Evolutionary conservation across 495 filamentous ascomycete species (phyloP).

Genomic region (Annulohypoxylon maeteangense): DNA sequence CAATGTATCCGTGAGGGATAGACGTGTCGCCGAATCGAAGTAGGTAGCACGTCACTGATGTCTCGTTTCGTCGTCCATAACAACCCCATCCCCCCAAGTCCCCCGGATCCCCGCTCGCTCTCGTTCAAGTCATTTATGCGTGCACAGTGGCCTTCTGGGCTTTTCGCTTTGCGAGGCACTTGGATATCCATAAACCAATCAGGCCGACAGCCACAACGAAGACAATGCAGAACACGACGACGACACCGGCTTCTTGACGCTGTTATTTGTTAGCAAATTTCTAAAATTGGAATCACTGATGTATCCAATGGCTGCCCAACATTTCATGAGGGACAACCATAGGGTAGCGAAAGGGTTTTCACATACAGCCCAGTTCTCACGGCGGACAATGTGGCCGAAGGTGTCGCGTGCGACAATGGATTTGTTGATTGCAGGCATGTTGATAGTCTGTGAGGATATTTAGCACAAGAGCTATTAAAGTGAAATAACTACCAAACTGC

Average conservation of each 20-base stretch:
- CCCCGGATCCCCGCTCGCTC: slow-evolving; percentile 13
- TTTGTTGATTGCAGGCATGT: slow-evolving; percentile 61
- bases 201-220: slow-evolving; percentile 63
- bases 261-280: slow-evolving; percentile 28
- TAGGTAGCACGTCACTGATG: slow-evolving; percentile 29
- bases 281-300: background rate
- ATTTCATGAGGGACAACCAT: background rate
- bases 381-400: slow-evolving; percentile 58
- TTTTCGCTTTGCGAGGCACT: slow-evolving; percentile 52
- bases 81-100: slow-evolving; percentile 18
- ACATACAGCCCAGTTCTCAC: slow-evolving; percentile 57
- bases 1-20: slow-evolving; percentile 17
- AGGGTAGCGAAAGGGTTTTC: background rate
- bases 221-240: slow-evolving; percentile 69
- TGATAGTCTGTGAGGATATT: slow-evolving; percentile 30
- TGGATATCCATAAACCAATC: slow-evolving; percentile 57
- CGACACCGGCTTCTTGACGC: slow-evolving; percentile 62
- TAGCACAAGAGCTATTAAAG: slow-evolving; percentile 22
- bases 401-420: slow-evolving; percentile 60
- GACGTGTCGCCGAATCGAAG: slow-evolving; percentile 33
- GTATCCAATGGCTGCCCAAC: background rate
- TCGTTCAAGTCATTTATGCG: slow-evolving; percentile 29
- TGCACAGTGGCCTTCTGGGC: slow-evolving; percentile 48
- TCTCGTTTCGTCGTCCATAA: slow-evolving; percentile 34
- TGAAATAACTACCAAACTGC: background rate